phyloP scores from a whole-genome alignment of 164 flowering plant species.

The Umbellularia californica region DNA sequence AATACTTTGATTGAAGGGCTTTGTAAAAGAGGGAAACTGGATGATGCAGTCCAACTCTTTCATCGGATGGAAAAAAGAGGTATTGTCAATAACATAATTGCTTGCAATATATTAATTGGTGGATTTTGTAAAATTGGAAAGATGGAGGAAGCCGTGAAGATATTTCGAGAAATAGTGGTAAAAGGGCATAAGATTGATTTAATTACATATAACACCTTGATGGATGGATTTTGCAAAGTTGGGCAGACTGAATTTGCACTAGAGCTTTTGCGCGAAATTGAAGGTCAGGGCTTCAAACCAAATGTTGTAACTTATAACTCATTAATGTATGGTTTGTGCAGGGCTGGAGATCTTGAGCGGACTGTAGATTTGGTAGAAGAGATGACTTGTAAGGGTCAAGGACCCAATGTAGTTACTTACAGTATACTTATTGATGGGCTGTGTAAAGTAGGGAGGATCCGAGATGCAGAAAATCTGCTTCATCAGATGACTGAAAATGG shows the following conservation, averaged over 20 bases:
- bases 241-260: constrained; percentile 15
- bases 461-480: constrained; percentile 16
- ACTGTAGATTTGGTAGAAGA: constrained; percentile 13
- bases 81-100: constrained; percentile 3
- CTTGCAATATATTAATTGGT: constrained; percentile 20
- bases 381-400: constrained; percentile 6
- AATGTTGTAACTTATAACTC: constrained; percentile 18
- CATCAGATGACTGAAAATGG: constrained; percentile 14
- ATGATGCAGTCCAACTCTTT: constrained; percentile 17
- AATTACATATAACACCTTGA: constrained; percentile 21
- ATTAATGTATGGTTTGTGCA: constrained; percentile 14
- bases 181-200: constrained; percentile 13
- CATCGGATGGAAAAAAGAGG: constrained; percentile 16
- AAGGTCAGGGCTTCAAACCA: constrained; percentile 14
- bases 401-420: constrained; percentile 14
- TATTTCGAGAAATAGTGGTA: constrained; percentile 6
- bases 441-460: constrained; percentile 15
- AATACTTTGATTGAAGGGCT: constrained; percentile 23
- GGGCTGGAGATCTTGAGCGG: constrained; percentile 8
- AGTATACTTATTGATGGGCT: constrained; percentile 13
- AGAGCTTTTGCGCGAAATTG: constrained; percentile 14
- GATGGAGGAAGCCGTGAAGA: constrained; percentile 15
- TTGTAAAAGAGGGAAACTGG: constrained; percentile 17
- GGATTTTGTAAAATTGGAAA: constrained; percentile 18
- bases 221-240: constrained; percentile 18